Conservation (phyloP, 106 monocot genomes). For the Dendrobium catenatum region DNA sequence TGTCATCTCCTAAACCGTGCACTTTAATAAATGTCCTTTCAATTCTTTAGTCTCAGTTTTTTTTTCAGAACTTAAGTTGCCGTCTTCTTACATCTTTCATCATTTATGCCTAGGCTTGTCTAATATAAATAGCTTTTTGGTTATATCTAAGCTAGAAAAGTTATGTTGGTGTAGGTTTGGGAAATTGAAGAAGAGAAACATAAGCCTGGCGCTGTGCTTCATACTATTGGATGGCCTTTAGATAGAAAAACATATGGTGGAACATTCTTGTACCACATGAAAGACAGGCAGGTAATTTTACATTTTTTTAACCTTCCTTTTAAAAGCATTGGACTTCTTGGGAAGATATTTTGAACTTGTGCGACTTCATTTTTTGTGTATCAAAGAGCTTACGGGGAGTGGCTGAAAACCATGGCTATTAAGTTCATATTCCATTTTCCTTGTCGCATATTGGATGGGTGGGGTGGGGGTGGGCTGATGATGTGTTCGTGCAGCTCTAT, state of each 20-base stretch:
- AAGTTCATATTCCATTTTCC: too few relatives aligned
- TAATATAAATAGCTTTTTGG: not conserved
- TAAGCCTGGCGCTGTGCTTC: slow-evolving; percentile 75
- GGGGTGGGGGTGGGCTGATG: too few relatives aligned
- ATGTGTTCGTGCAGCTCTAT: too few relatives aligned
- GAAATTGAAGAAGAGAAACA: slow-evolving; percentile 83
- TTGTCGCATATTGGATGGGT: too few relatives aligned
- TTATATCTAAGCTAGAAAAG: not conserved
- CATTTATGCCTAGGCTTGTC: not conserved
- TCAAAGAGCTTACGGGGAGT: not conserved
- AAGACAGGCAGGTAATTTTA: slow-evolving; percentile 67
- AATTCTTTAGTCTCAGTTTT: not conserved
- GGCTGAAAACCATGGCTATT: not conserved
- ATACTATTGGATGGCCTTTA: slow-evolving; percentile 97
- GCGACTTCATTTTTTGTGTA: not conserved
- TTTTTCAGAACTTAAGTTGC: not conserved
- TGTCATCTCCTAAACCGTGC: not conserved
- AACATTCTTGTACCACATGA: slow-evolving; percentile 90
- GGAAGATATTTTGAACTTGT: not conserved
- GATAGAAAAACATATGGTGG: slow-evolving; percentile 92
- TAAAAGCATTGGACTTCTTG: not conserved
- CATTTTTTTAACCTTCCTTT: not conserved
- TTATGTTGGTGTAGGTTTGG: slow-evolving; percentile 66
- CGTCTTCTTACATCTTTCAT: not conserved
- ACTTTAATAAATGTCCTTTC: not conserved